These are phyloP conservation scores for Protomyces lactucae-debilis DNA, from an alignment of 1,139 yeast genomes.

Conservation along the genomic window DNA sequence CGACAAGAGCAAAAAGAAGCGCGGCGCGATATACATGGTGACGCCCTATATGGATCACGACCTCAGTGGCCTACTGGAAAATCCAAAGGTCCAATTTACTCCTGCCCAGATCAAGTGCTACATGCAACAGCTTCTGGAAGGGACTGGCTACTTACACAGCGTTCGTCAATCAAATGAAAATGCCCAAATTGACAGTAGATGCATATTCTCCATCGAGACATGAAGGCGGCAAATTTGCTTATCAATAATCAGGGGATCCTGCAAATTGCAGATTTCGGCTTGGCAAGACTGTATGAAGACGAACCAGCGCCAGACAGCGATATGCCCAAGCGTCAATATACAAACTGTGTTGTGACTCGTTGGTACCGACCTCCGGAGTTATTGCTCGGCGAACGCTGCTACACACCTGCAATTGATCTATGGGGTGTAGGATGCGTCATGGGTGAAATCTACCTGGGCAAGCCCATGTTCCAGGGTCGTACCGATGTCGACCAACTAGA, in stretches of 20 bases:
- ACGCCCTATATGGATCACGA: constrained; percentile 93
- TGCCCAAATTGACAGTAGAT: constrained; percentile 29
- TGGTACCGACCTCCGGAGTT: constrained; percentile 98
- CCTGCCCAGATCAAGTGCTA: constrained; percentile 76
- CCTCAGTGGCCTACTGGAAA: constrained; percentile 84
- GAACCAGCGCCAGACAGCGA: constrained; percentile 54
- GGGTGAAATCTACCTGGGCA: constrained; percentile 77
- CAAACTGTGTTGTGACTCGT: constrained; percentile 88
- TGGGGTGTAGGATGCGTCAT: constrained; percentile 98
- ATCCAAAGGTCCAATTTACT: constrained; percentile 60
- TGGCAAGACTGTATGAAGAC: constrained; percentile 79
- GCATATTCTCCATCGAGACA: constrained; percentile 78
- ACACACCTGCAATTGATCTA: constrained; percentile 92
- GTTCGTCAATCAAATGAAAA: constrained; percentile 33
- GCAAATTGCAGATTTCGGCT: constrained; percentile 89
- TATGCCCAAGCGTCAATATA: constrained; percentile 56
- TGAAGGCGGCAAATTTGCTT: constrained; percentile 87
- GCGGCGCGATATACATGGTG: constrained; percentile 66
- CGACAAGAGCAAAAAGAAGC: constrained; percentile 35
- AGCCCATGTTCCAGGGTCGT: constrained; percentile 79
- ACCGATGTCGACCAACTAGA: constrained; percentile 91
- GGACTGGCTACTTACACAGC: constrained; percentile 75
- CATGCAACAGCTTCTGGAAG: constrained; percentile 69
- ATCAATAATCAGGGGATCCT: constrained; percentile 71
- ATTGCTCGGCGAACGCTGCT: constrained; percentile 72